Evolutionary conservation across 73 alveolate species (phyloP).

Genomic region (Uronychia binucleata): DNA sequence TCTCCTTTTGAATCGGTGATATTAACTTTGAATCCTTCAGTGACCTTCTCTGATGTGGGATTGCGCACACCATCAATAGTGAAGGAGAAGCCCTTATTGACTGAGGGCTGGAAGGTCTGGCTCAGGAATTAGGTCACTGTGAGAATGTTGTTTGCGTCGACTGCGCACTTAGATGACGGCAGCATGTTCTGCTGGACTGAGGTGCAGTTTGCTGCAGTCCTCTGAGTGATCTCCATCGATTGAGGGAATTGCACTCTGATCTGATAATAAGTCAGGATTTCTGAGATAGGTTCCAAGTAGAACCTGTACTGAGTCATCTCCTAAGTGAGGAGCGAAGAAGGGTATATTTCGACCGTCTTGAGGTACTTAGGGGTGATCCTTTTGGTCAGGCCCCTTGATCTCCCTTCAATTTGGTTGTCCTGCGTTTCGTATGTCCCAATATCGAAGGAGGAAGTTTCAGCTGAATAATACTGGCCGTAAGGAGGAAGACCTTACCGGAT

Average conservation of each 20-base stretch:
- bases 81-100: not conserved
- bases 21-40: not conserved
- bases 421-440: not conserved
- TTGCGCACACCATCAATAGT: not conserved
- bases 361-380: not conserved
- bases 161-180: not conserved
- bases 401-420: not conserved
- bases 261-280: not conserved
- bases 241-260: not conserved
- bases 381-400: not conserved
- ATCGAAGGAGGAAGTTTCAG: not conserved
- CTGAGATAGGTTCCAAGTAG: not conserved
- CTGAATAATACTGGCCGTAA: not conserved
- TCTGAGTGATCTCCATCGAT: not conserved
- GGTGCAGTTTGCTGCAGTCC: not conserved
- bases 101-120: not conserved
- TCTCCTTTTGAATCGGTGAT: not conserved
- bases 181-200: not conserved
- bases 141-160: not conserved
- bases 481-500: no score
- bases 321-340: not conserved
- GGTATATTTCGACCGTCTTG: not conserved
- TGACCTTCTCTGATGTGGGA: not conserved
- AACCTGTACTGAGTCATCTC: not conserved
- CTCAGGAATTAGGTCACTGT: not conserved